phyloP scores from a whole-genome alignment of 225 moss, liverwort and hornwort species.

The Pseudisothecium myosuroides region DNA sequence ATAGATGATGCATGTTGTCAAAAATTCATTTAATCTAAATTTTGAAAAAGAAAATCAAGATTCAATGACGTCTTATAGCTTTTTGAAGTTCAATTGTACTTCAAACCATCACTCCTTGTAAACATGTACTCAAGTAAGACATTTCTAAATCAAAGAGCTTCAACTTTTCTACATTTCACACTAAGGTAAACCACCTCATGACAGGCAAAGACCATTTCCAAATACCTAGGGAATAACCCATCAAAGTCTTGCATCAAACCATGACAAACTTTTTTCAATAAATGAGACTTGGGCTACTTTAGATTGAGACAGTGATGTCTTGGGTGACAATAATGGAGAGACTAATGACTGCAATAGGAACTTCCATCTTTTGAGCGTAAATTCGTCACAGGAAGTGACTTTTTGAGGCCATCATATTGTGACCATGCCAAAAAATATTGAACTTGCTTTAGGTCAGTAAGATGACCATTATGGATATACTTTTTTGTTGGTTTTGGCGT shows the following conservation, averaged over 20 bases:
- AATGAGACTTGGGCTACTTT: background rate
- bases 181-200: accelerated
- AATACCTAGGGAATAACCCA: background rate
- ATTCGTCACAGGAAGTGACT: accelerated
- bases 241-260: background rate
- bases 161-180: background rate
- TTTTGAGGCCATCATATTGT: background rate
- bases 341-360: background rate
- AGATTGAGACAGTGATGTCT: too few species aligned
- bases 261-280: background rate
- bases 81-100: background rate
- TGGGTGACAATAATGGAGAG: background rate
- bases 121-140: background rate
- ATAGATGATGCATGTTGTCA: too few species aligned
- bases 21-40: too few species aligned
- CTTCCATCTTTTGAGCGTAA: background rate
- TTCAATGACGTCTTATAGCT: background rate
- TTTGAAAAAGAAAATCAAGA: background rate
- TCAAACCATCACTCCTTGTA: background rate
- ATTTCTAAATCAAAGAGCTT: background rate
- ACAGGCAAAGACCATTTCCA: background rate
- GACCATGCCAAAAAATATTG: accelerated
- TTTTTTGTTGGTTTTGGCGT: too few species aligned
- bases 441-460: accelerated
- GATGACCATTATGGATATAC: background rate